These are phyloP conservation scores for Isabelozyma pseudorhagii DNA, from an alignment of 805 yeast species.

Conservation along the genomic window DNA sequence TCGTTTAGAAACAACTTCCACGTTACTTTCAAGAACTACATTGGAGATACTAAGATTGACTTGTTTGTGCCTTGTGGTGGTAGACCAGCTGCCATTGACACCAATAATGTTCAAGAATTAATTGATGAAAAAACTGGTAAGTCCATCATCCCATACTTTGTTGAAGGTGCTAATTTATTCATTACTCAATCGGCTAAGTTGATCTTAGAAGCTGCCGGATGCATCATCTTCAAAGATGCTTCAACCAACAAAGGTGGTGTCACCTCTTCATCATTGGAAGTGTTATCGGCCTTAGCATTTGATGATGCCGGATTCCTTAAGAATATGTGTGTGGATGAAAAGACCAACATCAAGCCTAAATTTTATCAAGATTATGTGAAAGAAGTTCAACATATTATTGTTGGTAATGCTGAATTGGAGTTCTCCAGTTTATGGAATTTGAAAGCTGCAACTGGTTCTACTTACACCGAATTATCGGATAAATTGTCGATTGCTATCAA, in stretches of 20 bases:
- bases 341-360: slow-evolving; percentile 53
- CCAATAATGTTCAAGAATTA: slow-evolving; percentile 70
- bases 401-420: slow-evolving; percentile 76
- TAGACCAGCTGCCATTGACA: slow-evolving; percentile 93
- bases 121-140: slow-evolving; percentile 76
- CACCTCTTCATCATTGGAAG: slow-evolving; percentile 93
- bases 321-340: slow-evolving; percentile 72
- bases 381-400: slow-evolving; percentile 75
- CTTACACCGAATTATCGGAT: slow-evolving; percentile 74
- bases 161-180: slow-evolving; percentile 96
- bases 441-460: slow-evolving; percentile 58
- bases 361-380: slow-evolving; percentile 82
- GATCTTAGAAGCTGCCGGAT: slow-evolving; percentile 81
- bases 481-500: slow-evolving; percentile 79
- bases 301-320: slow-evolving; percentile 78
- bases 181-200: slow-evolving; percentile 93
- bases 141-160: slow-evolving; percentile 77
- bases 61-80: slow-evolving; percentile 99
- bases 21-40: slow-evolving; percentile 61
- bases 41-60: slow-evolving; percentile 59
- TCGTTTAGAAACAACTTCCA: slow-evolving; percentile 91
- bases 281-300: slow-evolving; percentile 87
- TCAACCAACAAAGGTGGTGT: slow-evolving; percentile 99
- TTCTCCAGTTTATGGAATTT: slow-evolving; percentile 85
- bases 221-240: slow-evolving; percentile 88